Conservation (phyloP, 257 asterid species). For the Solanum neorickii region DNA sequence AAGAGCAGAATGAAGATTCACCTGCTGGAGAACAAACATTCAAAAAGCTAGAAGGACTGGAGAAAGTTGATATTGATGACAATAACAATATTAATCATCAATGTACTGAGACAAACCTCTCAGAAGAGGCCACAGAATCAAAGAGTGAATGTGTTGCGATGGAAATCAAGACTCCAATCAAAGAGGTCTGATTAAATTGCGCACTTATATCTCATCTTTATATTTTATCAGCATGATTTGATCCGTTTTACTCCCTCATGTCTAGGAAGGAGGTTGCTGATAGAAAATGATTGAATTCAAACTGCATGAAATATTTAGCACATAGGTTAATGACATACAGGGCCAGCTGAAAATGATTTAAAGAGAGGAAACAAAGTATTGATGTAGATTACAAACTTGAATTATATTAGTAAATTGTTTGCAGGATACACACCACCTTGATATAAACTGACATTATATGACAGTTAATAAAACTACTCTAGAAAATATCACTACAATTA, state of each 20-base stretch:
- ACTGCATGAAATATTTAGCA: not conserved
- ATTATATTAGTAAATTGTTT: not conserved
- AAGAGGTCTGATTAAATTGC: constrained; percentile 18
- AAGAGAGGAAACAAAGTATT: not conserved
- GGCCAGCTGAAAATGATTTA: not conserved
- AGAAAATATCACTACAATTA: not conserved
- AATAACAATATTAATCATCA: constrained; percentile 8
- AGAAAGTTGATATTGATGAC: not conserved
- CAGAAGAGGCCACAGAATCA: constrained; percentile 11
- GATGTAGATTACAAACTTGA: not conserved
- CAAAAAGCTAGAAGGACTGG: not conserved
- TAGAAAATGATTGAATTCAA: not conserved
- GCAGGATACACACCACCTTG: not conserved
- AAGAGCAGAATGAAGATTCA: constrained; percentile 6
- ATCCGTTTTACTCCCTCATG: not conserved
- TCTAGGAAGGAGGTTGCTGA: not conserved
- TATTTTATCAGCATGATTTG: not conserved
- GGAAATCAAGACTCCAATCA: constrained; percentile 9
- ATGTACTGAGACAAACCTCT: constrained; percentile 2
- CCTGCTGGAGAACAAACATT: not conserved
- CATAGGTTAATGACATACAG: not conserved
- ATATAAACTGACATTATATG: not conserved
- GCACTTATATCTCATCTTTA: not conserved
- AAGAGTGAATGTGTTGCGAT: constrained; percentile 1
- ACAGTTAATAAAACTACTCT: not conserved